Base-by-base conservation (phyloP, 2,329 filamentous ascomycete species). In the Penicillium sclerotiorum region DNA sequence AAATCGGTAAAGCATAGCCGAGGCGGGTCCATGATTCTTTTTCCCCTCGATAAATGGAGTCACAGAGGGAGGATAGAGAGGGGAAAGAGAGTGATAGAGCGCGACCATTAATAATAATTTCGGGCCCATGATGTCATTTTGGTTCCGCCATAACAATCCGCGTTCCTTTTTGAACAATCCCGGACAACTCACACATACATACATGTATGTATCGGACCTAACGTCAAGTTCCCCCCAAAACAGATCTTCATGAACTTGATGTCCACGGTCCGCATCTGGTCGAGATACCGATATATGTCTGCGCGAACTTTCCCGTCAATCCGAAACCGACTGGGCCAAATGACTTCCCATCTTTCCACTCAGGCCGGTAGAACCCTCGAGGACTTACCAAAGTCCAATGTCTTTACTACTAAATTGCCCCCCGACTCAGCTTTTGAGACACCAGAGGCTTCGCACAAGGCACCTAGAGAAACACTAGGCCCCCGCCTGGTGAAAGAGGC, bases 401-500 rank as follows among this genome's bases (percentile, higher is more conserved):
- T 76, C 48, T 87, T 87, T 67, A 87, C 85, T 1, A 73, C 75
- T 2, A 82, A 80, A 44, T 76, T 96, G 4, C 90, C 92, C 3
- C 73, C 90, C 8, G 94, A 99, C 66, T 71, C 86, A 9, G 73
- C 82, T 22, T 96, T 89, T 66, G 86, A 90, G 13, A 95, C 90
- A 0, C 91, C 94, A 0, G 81, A 85, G 53, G 80, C 81, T 51
- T 96, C 93, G 0, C 90, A 97, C 71, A 81, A 83, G 59, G 90
- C 90, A 1, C 87, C 90, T 1, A 85, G 93, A 62, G 81, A 87
- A 49, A 76, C 86, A 28, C 86, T 97, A 41, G 80, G 82, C 1
- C 93, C 94, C 13, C 87, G 92, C 41, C 80, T 90, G 69, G 94
- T 99, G 33, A 90, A 87, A 66, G 83, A 86, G 51, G 93, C 94